phyloP scores from a whole-genome alignment of 2,329 filamentous ascomycete species.

The Achaetomium macrosporum region DNA sequence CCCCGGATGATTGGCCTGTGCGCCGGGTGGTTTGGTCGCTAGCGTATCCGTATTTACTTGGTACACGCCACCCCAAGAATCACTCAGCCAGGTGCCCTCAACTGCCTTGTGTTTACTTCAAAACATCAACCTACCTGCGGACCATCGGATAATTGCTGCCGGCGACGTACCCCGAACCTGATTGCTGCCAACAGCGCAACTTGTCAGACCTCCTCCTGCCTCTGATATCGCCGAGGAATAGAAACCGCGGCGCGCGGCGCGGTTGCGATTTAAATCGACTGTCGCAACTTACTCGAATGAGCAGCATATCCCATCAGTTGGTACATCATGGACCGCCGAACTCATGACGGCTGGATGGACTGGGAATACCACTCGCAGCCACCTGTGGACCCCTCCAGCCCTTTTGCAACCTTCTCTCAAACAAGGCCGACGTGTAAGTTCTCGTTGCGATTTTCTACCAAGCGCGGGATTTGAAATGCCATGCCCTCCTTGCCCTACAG shows the following conservation, averaged over 20 bases:
- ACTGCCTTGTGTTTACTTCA: not conserved
- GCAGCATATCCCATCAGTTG: not conserved
- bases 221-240: not conserved
- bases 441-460: not conserved
- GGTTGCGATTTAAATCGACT: not conserved
- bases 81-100: too few relatives aligned
- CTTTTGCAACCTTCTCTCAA: conserved; percentile 51
- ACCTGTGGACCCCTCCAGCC: conserved; percentile 55
- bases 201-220: conserved; percentile 4
- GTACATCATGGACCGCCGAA: conserved; percentile 46
- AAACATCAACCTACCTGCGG: not conserved
- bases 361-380: conserved; percentile 57
- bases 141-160: too few relatives aligned
- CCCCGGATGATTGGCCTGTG: too few relatives aligned
- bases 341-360: conserved; percentile 58
- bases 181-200: conserved; percentile 29
- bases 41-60: too few relatives aligned
- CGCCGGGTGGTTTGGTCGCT: too few relatives aligned
- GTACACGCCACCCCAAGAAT: too few relatives aligned
- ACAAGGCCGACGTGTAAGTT: conserved; percentile 39
- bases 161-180: conserved; percentile 8
- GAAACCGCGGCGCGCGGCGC: conserved; percentile 1
- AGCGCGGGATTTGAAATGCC: not conserved
- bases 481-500: not conserved
- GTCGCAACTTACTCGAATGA: not conserved